phyloP scores from a whole-genome alignment of 176 grass and related monocot genomes.

The Musa acuminata region DNA sequence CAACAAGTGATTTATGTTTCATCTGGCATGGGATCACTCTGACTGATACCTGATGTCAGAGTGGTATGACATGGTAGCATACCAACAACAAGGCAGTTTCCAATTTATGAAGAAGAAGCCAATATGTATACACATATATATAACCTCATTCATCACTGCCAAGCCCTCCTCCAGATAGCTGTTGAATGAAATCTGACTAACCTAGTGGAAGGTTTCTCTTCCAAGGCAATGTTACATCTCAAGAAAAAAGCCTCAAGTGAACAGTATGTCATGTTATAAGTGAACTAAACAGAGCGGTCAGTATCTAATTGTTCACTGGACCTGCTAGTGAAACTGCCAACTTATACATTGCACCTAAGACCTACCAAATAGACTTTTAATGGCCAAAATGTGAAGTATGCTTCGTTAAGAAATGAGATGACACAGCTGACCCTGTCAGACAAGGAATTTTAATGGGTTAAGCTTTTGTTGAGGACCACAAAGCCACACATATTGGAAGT shows the following conservation, averaged over 20 bases:
- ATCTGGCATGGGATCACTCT: not conserved
- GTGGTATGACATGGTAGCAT: not conserved
- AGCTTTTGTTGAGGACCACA: not conserved
- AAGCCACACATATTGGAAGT: not conserved
- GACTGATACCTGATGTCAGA: not conserved
- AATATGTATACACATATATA: not conserved
- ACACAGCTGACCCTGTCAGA: not conserved
- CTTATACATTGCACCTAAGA: not conserved
- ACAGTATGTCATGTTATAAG: not conserved
- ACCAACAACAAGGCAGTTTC: not conserved
- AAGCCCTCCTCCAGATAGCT: no score
- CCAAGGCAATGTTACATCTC: not conserved
- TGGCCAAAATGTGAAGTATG: not conserved
- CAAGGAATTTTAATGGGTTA: not conserved
- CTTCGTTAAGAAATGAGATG: not conserved
- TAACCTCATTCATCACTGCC: no score
- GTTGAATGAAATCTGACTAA: no score
- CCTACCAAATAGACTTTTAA: not conserved
- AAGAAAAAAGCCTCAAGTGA: not conserved
- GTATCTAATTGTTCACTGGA: not conserved
- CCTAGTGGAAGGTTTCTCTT: no score
- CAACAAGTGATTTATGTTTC: not conserved
- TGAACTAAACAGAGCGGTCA: not conserved
- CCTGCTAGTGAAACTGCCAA: not conserved
- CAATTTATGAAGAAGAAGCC: not conserved